phyloP scores from a whole-genome alignment of 2,329 filamentous ascomycete genomes.

The Fonsecaea nubica region DNA sequence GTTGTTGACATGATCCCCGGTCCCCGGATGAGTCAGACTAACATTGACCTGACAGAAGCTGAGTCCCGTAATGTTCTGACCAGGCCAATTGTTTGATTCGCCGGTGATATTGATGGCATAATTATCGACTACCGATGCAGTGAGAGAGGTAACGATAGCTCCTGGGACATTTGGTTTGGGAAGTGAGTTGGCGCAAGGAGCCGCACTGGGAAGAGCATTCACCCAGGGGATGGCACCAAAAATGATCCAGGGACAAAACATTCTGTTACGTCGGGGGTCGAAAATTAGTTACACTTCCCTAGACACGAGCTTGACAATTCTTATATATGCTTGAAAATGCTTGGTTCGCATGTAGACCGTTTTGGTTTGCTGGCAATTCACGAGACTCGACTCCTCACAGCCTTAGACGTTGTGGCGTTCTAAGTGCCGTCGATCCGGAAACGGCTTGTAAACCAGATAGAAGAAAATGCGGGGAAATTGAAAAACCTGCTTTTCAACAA shows the following conservation, averaged over 20 bases:
- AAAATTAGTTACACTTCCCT: background rate
- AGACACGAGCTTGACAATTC: slow-evolving; percentile 5
- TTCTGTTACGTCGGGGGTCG: background rate
- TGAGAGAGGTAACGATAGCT: slow-evolving; percentile 8
- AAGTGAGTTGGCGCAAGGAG: slow-evolving; percentile 4
- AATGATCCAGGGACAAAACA: slow-evolving; percentile 10
- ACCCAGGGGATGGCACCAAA: background rate
- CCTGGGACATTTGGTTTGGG: slow-evolving; percentile 10
- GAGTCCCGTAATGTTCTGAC: slow-evolving; percentile 19
- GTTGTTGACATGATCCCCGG: slow-evolving; percentile 48
- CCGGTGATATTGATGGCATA: slow-evolving; percentile 18
- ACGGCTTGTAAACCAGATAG: background rate
- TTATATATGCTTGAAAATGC: slow-evolving; percentile 9
- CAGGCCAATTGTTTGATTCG: slow-evolving; percentile 16
- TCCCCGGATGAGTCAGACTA: slow-evolving; percentile 52
- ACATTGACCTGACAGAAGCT: slow-evolving; percentile 54
- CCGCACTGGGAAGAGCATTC: background rate
- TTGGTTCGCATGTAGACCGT: background rate
- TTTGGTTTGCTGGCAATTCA: background rate
- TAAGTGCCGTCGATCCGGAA: slow-evolving; percentile 6
- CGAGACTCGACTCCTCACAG: background rate
- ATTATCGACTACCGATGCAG: slow-evolving; percentile 4
- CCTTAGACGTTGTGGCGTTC: background rate
- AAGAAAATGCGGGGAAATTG: slow-evolving; percentile 1
- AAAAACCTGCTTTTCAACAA: slow-evolving; percentile 2